Conservation (phyloP, 805 yeast species). For the Ogataea trehaloabstinens region DNA sequence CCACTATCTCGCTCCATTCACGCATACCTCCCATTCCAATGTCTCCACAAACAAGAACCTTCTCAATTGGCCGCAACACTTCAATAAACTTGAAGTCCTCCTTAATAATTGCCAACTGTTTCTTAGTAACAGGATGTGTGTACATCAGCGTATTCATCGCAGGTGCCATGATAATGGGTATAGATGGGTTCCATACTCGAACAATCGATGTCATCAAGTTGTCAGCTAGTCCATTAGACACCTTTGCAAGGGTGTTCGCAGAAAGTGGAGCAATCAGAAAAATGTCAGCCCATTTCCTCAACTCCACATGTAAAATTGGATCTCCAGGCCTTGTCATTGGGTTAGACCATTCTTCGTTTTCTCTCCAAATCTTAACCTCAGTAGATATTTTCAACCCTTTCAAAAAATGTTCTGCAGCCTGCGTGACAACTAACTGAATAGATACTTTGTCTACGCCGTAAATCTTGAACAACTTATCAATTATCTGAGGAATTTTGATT, state of each 20-base stretch:
- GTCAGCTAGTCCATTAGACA: conserved; percentile 89
- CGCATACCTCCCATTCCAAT: conserved; percentile 99
- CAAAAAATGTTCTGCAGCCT: conserved; percentile 80
- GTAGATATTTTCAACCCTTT: conserved; percentile 53
- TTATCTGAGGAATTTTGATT: conserved; percentile 85
- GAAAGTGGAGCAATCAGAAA: conserved; percentile 91
- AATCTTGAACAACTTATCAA: conserved; percentile 78
- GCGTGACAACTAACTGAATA: conserved; percentile 81
- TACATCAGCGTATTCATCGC: conserved; percentile 94
- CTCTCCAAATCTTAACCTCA: conserved; percentile 86
- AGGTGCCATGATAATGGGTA: conserved; percentile 89
- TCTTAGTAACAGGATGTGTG: conserved; percentile 82
- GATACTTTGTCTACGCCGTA: conserved; percentile 73
- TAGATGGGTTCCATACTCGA: conserved; percentile 92
- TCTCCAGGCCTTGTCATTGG: conserved; percentile 73
- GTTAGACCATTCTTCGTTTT: conserved; percentile 83
- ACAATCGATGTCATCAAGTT: conserved; percentile 86
- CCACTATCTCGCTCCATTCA: conserved; percentile 94
- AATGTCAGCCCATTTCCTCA: conserved; percentile 96
- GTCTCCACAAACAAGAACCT: conserved; percentile 92
- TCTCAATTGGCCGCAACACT: conserved; percentile 90
- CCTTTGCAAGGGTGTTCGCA: conserved; percentile 88
- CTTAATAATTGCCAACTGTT: conserved; percentile 69
- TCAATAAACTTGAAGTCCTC: conserved; percentile 97
- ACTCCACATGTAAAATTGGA: conserved; percentile 92